Percentiles rank a stretch among this genome's conserved stretches.
Conservation (phyloP, 2,329 filamentous ascomycete species). For the Stromatinia cepivora region DNA sequence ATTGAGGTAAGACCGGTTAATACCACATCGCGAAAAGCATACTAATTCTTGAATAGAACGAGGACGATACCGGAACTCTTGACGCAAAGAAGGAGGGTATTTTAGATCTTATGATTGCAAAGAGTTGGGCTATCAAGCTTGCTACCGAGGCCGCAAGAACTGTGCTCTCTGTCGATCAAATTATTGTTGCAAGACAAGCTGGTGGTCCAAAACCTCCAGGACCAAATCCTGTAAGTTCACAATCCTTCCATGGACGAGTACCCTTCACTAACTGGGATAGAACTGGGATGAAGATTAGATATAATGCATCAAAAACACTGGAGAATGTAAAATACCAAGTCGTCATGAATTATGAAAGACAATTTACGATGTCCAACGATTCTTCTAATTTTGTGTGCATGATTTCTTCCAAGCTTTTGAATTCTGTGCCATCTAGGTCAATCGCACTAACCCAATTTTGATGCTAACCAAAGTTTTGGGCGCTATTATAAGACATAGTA, state of each 20-base stretch:
- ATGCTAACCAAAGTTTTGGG: not conserved
- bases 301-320: constrained; percentile 32
- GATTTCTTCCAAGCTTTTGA: not conserved
- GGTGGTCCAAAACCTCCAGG: constrained; percentile 96
- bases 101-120: constrained; percentile 85
- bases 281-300: constrained; percentile 45
- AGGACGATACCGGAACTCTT: constrained; percentile 75
- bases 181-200: constrained; percentile 96
- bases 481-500: not conserved
- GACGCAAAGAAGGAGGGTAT: constrained; percentile 88
- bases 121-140: constrained; percentile 96
- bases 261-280: constrained; percentile 31
- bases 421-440: not conserved
- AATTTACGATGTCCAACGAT: constrained; percentile 18
- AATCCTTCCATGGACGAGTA: constrained; percentile 3
- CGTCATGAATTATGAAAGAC: constrained; percentile 25
- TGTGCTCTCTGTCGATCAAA: constrained; percentile 95
- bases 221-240: constrained; percentile 66
- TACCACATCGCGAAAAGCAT: not conserved
- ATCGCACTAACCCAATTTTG: not conserved
- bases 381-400: not conserved
- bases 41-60: constrained; percentile 53
- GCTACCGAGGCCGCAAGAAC: constrained; percentile 94
- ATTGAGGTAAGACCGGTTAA: constrained; percentile 62
- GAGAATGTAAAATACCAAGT: constrained; percentile 38